Evolutionary conservation across 805 yeast genomes (phyloP).

Genomic region (Saturnispora bothae): DNA sequence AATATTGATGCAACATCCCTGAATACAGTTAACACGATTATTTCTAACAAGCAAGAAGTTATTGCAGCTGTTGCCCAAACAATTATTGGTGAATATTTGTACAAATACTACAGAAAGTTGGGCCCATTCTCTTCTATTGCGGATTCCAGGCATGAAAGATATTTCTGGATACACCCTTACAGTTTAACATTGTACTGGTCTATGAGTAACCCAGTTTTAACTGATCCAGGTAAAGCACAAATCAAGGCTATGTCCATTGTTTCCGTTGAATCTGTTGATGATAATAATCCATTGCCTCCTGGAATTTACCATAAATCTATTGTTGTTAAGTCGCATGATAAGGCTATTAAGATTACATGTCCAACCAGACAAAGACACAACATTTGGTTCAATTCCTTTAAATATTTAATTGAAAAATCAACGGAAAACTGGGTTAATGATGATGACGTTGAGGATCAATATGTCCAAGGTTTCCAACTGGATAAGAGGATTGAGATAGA

Average conservation of each 20-base stretch:
- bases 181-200: slow-evolving; percentile 89
- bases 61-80: slow-evolving; percentile 85
- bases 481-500: slow-evolving; percentile 24
- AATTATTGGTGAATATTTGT: slow-evolving; percentile 83
- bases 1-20: slow-evolving; percentile 16
- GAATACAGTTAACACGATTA: slow-evolving; percentile 42
- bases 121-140: slow-evolving; percentile 68
- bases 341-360: slow-evolving; percentile 71
- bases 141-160: slow-evolving; percentile 79
- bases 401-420: slow-evolving; percentile 60
- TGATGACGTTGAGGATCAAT: slow-evolving; percentile 32
- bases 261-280: slow-evolving; percentile 70
- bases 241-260: slow-evolving; percentile 75
- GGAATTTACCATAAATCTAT: slow-evolving; percentile 83
- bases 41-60: slow-evolving; percentile 61
- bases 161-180: slow-evolving; percentile 95
- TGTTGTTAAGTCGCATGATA: slow-evolving; percentile 52
- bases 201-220: slow-evolving; percentile 61
- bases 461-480: slow-evolving; percentile 19
- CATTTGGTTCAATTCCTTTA: slow-evolving; percentile 79
- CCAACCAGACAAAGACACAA: slow-evolving; percentile 80
- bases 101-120: slow-evolving; percentile 71
- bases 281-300: slow-evolving; percentile 79
- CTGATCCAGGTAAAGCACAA: slow-evolving; percentile 53
- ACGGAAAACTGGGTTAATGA: slow-evolving; percentile 46